These are phyloP conservation scores for Grammothele lineata DNA, from an alignment of 768 basidiomycete genomes.

Conservation along the genomic window DNA sequence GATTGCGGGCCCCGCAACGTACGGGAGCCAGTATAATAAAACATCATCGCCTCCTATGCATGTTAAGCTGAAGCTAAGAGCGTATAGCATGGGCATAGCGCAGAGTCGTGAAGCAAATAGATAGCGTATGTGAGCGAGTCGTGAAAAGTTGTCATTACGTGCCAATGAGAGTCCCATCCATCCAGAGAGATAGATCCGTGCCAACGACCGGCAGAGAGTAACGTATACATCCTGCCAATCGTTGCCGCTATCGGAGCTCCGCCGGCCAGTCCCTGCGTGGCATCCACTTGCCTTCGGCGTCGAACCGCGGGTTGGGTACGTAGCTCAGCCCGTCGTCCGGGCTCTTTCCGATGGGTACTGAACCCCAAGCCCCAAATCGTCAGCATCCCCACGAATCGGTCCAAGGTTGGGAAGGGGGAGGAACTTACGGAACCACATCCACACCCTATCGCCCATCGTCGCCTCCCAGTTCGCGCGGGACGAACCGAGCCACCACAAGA, in stretches of 20 bases:
- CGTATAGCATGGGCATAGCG: no score
- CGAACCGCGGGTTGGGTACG: constrained; percentile 70
- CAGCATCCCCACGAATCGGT: background rate
- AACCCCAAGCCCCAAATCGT: background rate
- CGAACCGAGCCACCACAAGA: constrained; percentile 83
- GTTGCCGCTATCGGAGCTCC: constrained; percentile 51
- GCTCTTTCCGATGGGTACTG: constrained; percentile 50
- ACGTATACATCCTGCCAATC: no score
- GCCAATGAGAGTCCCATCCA: no score
- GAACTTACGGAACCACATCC: constrained; percentile 79
- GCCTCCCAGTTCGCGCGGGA: constrained; percentile 63
- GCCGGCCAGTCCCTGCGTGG: constrained; percentile 68
- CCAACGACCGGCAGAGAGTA: no score
- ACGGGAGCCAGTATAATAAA: no score
- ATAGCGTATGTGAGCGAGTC: no score
- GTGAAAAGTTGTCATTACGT: no score
- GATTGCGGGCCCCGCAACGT: no score
- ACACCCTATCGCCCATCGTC: constrained; percentile 69
- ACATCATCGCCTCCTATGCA: no score
- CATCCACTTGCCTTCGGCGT: constrained; percentile 60
- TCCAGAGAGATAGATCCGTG: no score
- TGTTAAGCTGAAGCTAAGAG: no score
- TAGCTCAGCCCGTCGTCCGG: constrained; percentile 59
- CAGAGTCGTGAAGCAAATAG: no score
- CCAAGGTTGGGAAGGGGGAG: background rate